Evolutionary conservation across 805 yeast species (phyloP), one percentile per base, ranked within the genome.

Genomic region (Wickerhamiella allomyrinae): DNA sequence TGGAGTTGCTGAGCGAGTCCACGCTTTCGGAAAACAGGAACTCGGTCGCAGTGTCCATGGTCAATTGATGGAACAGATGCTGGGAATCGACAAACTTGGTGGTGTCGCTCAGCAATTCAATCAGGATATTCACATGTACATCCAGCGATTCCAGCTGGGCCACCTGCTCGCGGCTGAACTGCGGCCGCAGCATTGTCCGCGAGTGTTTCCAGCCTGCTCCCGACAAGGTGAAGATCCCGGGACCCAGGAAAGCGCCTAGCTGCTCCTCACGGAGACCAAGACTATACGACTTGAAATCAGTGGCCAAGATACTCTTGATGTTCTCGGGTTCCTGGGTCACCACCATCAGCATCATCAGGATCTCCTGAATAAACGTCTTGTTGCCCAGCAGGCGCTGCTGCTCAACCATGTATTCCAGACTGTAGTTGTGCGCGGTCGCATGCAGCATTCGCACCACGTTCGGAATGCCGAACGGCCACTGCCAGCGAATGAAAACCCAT

Each of bases 171-270:
- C 57, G 48, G 34, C 53, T 39, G 47, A 61, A 61, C 47, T 59
- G 62, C 6, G 66, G 66, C 27, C 64, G 52, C 34, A 61, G 51
- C 53, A 61, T 43, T 6, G 59, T 53, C 11, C 66, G 49, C 14
- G 64, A 57, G 41, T 61, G 65, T 37, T 56, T 53, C 66, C 66
- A 62, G 21, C 54, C 57, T 31, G 49, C 51, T 21, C 62, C 62
- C 29, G 55, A 55, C 20, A 57, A 52, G 3, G 64, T 61, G 50
- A 62, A 62, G 37, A 62, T 61, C 2, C 66, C 66, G 23, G 51
- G 47, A 5, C 65, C 65, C 11, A 62, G 47, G 20, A 60, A 40
- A 9, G 58, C 60, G 17, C 39, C 43, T 34, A 61, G 48, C 29
- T 49, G 50, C n/a, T 35, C 41, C 37, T 51, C 41, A 8, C 66